Conservation (phyloP, 495 filamentous ascomycete species). For the Aspergillus saccharolyticus region DNA sequence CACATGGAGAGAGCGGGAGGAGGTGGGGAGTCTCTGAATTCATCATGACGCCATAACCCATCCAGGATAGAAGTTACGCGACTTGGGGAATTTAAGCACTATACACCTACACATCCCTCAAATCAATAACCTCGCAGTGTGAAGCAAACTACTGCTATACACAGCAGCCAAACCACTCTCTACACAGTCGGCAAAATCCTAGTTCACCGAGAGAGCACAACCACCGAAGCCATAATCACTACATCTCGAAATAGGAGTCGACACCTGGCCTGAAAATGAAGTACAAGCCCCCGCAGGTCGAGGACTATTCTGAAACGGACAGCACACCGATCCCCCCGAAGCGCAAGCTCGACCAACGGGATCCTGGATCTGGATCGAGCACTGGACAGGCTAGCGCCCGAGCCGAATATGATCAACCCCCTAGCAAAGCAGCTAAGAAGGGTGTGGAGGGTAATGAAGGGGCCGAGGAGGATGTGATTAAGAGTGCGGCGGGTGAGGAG, state of each 20-base stretch:
- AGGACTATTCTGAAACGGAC: constrained; percentile 20
- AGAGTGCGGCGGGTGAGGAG: constrained; percentile 2
- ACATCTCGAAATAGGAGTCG: no score
- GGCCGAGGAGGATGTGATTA: neutral
- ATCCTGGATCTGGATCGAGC: constrained; percentile 1
- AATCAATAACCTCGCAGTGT: no score
- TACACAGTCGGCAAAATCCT: no score
- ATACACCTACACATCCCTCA: no score
- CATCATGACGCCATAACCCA: neutral
- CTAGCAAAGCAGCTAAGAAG: constrained; percentile 15
- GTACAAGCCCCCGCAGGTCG: constrained; percentile 19
- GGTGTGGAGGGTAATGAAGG: neutral
- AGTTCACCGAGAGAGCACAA: no score
- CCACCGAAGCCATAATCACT: no score
- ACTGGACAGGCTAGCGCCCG: constrained; percentile 3
- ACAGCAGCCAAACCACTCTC: no score
- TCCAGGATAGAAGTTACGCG: no score
- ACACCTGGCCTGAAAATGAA: constrained; percentile 10
- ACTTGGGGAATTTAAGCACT: neutral
- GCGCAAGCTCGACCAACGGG: constrained; percentile 18
- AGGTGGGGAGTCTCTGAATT: neutral
- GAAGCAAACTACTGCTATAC: no score
- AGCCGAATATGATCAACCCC: constrained; percentile 14
- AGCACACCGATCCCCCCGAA: constrained; percentile 10
- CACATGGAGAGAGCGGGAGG: neutral